Conservation (phyloP, 176 grass and related monocot genomes). For the Musa itinerans region DNA sequence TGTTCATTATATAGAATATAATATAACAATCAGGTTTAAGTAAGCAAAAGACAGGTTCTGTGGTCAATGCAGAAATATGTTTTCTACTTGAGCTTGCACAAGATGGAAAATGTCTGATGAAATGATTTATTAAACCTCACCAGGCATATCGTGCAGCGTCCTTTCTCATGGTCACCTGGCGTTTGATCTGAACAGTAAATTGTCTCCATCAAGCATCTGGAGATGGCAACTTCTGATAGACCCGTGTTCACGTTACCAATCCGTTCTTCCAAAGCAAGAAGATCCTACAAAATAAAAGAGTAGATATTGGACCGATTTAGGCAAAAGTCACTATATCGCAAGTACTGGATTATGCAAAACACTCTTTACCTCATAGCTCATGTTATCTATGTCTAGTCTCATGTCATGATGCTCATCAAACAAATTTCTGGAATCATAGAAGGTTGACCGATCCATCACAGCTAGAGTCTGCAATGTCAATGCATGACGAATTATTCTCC, state of each 20-base stretch:
- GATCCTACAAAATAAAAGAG: conserved; percentile 29
- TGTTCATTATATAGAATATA: neutral
- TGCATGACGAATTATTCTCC: neutral
- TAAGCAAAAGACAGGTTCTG: too few species aligned
- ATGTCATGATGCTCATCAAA: conserved; percentile 66
- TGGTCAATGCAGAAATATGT: too few species aligned
- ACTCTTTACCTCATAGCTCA: conserved; percentile 67
- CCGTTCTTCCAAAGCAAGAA: conserved; percentile 75
- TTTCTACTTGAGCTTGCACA: too few species aligned
- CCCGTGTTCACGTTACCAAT: conserved; percentile 74
- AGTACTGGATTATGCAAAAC: neutral
- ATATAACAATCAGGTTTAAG: neutral
- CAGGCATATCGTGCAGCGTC: conserved; percentile 64
- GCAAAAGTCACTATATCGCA: neutral
- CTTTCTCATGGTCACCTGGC: conserved; percentile 34
- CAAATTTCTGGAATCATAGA: conserved; percentile 28
- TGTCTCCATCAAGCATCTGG: conserved; percentile 48
- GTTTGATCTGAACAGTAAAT: conserved; percentile 29
- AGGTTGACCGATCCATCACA: conserved; percentile 26
- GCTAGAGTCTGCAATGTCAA: neutral
- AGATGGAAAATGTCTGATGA: neutral
- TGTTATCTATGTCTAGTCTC: conserved; percentile 78
- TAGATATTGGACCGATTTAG: neutral
- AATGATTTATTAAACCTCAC: conserved; percentile 21
- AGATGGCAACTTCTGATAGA: conserved; percentile 45